Percentiles rank a stretch among this genome's conserved stretches.
These are phyloP conservation scores for Rhynchospora breviuscula DNA, from an alignment of 176 grass and related monocot genomes.

Conservation along the genomic window DNA sequence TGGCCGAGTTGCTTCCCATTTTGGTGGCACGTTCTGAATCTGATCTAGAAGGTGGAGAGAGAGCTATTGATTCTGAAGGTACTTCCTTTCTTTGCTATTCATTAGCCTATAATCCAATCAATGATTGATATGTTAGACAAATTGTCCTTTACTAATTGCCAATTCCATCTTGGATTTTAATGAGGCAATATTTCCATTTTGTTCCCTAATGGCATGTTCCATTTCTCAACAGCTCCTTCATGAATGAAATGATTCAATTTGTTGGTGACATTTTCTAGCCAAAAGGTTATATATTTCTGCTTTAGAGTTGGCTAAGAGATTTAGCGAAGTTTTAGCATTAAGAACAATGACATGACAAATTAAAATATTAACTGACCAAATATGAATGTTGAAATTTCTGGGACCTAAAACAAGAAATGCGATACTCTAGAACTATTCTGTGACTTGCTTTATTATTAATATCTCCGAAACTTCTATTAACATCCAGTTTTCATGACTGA, in stretches of 20 bases:
- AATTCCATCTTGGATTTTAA: conserved; percentile 6
- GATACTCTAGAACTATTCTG: not conserved
- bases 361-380: not conserved
- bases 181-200: not conserved
- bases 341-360: not conserved
- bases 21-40: conserved; percentile 68
- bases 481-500: conserved; percentile 21
- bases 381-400: not conserved
- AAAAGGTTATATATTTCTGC: not conserved
- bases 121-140: conserved; percentile 15
- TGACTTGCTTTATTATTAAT: not conserved
- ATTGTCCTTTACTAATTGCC: conserved; percentile 15
- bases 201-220: not conserved
- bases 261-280: not conserved
- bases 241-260: conserved; percentile 16
- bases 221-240: not conserved
- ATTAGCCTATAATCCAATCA: conserved; percentile 5
- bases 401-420: not conserved
- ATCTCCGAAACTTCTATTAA: conserved; percentile 11
- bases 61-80: conserved; percentile 78
- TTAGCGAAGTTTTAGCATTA: not conserved
- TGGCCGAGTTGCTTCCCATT: conserved; percentile 85
- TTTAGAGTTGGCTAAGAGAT: not conserved
- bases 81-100: conserved; percentile 20
- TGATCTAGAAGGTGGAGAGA: conserved; percentile 62